Conservation (phyloP, 192 early-diverging fungal genomes). For the Coemansia sp. region DNA sequence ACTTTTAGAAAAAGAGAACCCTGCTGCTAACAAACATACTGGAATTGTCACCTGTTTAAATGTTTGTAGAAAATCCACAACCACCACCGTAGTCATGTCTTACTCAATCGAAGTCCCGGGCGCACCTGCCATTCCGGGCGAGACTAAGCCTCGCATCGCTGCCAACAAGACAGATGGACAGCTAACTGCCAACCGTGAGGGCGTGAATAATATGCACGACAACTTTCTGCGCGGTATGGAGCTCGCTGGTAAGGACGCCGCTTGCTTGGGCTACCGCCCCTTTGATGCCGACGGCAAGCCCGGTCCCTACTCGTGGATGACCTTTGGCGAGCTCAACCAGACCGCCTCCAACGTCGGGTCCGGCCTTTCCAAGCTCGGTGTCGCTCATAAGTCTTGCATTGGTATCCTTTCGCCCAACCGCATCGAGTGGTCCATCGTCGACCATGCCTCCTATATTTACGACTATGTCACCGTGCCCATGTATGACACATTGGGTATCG, state of each 20-base stretch:
- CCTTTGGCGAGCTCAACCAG: slow-evolving; percentile 69
- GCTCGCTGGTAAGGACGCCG: slow-evolving; percentile 35
- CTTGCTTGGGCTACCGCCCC: slow-evolving; percentile 45
- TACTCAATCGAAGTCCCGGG: slow-evolving; percentile 45
- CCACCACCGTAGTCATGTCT: neutral
- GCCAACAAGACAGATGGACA: slow-evolving; percentile 30
- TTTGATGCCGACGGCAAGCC: slow-evolving; percentile 56
- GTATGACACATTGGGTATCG: slow-evolving; percentile 82
- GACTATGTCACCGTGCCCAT: slow-evolving; percentile 76
- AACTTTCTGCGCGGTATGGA: slow-evolving; percentile 51
- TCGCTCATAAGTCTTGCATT: slow-evolving; percentile 59
- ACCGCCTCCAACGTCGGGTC: slow-evolving; percentile 66
- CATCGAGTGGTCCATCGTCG: slow-evolving; percentile 51
- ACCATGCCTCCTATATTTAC: slow-evolving; percentile 64
- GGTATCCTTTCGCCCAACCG: slow-evolving; percentile 70
- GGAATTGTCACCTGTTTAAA: neutral
- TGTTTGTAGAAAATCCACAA: neutral
- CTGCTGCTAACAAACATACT: neutral
- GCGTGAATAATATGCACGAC: slow-evolving; percentile 53
- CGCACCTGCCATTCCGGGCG: slow-evolving; percentile 32
- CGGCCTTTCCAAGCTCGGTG: slow-evolving; percentile 77
- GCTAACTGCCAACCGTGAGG: slow-evolving; percentile 31
- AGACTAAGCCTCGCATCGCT: slow-evolving; percentile 53
- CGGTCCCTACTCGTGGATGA: slow-evolving; percentile 77
- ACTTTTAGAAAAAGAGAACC: neutral